A percentile compares a stretch with the other conserved stretches of the same genome.
Evolutionary conservation across 768 basidiomycete genomes (phyloP).

Genomic region (Pisolithus tinctorius): DNA sequence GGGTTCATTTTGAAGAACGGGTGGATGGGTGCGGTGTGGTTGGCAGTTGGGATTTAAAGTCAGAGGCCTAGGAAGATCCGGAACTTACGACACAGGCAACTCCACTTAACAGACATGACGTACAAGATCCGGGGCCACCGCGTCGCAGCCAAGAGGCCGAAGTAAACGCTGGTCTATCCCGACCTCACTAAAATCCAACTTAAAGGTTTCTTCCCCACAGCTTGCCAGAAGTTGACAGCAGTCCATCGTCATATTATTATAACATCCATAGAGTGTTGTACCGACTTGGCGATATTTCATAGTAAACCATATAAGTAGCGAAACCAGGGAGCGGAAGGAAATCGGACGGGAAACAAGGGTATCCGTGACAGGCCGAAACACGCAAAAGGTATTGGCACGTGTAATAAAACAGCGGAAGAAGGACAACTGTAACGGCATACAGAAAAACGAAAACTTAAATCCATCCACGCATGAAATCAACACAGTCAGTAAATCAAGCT

Average conservation of each 20-base stretch:
- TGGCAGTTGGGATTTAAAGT: too few relatives aligned
- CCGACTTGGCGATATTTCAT: constrained; percentile 20
- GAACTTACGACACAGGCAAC: too few relatives aligned
- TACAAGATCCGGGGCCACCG: too few relatives aligned
- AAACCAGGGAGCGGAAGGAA: constrained; percentile 12
- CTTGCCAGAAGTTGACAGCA: background rate
- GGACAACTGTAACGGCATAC: background rate
- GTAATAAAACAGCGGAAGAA: constrained; percentile 17
- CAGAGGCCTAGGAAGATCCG: too few relatives aligned
- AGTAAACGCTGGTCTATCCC: too few relatives aligned
- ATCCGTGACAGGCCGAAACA: constrained; percentile 18
- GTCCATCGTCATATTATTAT: constrained; percentile 18
- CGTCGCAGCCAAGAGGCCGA: too few relatives aligned
- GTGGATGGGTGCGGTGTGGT: too few relatives aligned
- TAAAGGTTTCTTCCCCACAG: background rate
- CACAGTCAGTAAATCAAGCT: constrained; percentile 22
- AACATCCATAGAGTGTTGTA: constrained; percentile 12
- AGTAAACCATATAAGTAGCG: constrained; percentile 29
- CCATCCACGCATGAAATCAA: background rate
- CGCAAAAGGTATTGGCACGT: constrained; percentile 15
- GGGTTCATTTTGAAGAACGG: constrained; percentile 20
- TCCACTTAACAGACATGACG: too few relatives aligned
- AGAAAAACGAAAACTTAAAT: constrained; percentile 8
- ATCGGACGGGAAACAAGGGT: constrained; percentile 16
- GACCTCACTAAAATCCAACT: background rate